Evolutionary conservation across 108 stramenopile genomes (phyloP).

Genomic region (Skeletonema menzelii): DNA sequence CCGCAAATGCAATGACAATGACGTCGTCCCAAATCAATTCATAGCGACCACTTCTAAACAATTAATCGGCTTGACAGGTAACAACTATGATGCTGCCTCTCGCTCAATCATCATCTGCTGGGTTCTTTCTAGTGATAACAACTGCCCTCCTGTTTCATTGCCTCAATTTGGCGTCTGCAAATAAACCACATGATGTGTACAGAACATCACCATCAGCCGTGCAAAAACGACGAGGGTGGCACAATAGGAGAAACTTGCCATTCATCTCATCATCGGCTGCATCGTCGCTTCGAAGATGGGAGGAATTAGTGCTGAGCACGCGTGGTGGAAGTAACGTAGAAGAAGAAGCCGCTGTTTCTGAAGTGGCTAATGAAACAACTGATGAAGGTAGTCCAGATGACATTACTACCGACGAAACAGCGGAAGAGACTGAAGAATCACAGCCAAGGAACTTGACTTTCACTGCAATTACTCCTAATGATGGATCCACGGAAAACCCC

Average conservation of each 20-base stretch:
- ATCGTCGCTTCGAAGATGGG: background rate
- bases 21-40: too few relatives aligned
- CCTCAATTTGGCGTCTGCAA: background rate
- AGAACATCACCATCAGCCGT: background rate
- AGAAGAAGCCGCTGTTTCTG: slow-evolving; percentile 1
- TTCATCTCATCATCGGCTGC: slow-evolving; percentile 1
- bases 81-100: background rate
- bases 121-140: background rate
- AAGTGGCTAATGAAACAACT: background rate
- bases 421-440: background rate
- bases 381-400: background rate
- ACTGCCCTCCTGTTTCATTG: background rate
- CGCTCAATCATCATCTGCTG: background rate
- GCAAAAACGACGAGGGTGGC: slow-evolving; percentile 12
- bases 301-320: background rate
- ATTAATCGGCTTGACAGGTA: background rate
- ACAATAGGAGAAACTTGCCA: background rate
- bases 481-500: slow-evolving; percentile 65
- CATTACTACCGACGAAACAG: background rate
- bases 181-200: slow-evolving; percentile 1
- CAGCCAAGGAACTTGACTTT: slow-evolving; percentile 30
- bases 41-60: too few relatives aligned
- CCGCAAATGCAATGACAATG: background rate
- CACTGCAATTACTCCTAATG: slow-evolving; percentile 47
- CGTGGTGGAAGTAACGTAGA: slow-evolving; percentile 27